Evolutionary conservation across 2,329 filamentous ascomycete species (phyloP).

Genomic region (Curvularia sp.): DNA sequence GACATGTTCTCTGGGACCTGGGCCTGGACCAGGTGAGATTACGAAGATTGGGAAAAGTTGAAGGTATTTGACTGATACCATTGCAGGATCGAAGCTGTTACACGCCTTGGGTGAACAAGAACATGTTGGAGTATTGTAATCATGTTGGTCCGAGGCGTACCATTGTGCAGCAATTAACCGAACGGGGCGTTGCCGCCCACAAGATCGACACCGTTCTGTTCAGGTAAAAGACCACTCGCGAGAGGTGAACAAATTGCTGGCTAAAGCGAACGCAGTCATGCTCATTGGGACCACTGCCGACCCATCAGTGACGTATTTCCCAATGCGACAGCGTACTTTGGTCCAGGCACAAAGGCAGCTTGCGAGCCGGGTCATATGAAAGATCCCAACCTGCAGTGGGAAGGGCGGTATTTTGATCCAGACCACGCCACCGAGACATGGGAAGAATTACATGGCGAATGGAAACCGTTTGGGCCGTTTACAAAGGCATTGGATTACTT

Average conservation of each 20-base stretch:
- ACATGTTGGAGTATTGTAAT: slow-evolving; percentile 37
- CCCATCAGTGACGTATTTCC: slow-evolving; percentile 40
- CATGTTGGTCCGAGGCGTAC: slow-evolving; percentile 38
- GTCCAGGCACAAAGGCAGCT: slow-evolving; percentile 36
- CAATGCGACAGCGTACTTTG: slow-evolving; percentile 41
- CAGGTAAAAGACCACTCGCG: slow-evolving; percentile 26
- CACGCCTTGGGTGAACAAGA: slow-evolving; percentile 44
- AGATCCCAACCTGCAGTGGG: slow-evolving; percentile 39
- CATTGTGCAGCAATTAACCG: slow-evolving; percentile 37
- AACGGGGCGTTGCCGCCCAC: slow-evolving; percentile 28
- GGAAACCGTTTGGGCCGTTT: slow-evolving; percentile 46
- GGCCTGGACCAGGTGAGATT: slow-evolving; percentile 36
- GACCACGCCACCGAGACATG: slow-evolving; percentile 37
- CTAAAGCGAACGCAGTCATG: slow-evolving; percentile 33
- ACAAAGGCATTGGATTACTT: slow-evolving; percentile 48
- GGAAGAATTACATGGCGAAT: slow-evolving; percentile 38
- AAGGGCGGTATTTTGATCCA: slow-evolving; percentile 45
- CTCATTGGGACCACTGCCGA: slow-evolving; percentile 45
- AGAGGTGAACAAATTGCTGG: background rate
- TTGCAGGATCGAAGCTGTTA: slow-evolving; percentile 40
- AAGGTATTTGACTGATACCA: slow-evolving; percentile 1
- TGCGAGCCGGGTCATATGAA: slow-evolving; percentile 44
- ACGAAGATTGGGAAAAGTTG: background rate
- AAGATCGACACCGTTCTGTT: slow-evolving; percentile 41
- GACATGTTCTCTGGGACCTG: slow-evolving; percentile 44